These are phyloP conservation scores for Glycine soja DNA, from an alignment of 306 rosid species.

Conservation along the genomic window DNA sequence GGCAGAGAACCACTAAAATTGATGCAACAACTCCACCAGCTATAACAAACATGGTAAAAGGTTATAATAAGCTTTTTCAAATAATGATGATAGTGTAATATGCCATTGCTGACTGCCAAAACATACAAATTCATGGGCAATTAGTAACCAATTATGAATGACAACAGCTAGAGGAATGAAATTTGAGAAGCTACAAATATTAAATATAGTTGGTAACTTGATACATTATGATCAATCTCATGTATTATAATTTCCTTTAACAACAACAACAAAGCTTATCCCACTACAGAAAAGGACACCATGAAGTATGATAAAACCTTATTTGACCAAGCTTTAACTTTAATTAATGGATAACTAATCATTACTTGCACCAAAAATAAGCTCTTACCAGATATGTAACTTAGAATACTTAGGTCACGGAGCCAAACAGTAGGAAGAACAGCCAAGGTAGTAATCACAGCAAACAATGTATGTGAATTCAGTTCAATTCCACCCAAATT, in stretches of 20 bases:
- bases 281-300: not conserved
- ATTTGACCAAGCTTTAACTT: not conserved
- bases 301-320: too few relatives aligned
- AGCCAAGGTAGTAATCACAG: conserved; percentile 76
- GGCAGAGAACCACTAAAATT: conserved; percentile 71
- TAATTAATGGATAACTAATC: conserved; percentile 2
- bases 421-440: conserved; percentile 99
- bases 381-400: conserved; percentile 85
- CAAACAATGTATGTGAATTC: conserved; percentile 70
- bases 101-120: not conserved
- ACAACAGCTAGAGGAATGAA: not conserved
- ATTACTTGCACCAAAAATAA: not conserved
- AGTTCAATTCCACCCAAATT: conserved; percentile 67
- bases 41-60: conserved; percentile 41
- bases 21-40: conserved; percentile 97
- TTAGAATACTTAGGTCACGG: conserved; percentile 87
- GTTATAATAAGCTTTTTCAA: conserved; percentile 31
- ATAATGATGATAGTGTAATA: not conserved
- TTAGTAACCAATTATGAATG: not conserved
- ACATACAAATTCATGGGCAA: not conserved
- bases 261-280: conserved; percentile 1
- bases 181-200: not conserved
- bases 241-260: not conserved
- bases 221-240: not conserved
- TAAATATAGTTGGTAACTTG: not conserved